Conservation (phyloP, 495 filamentous ascomycete species). For the Trypethelium eluteriae region DNA sequence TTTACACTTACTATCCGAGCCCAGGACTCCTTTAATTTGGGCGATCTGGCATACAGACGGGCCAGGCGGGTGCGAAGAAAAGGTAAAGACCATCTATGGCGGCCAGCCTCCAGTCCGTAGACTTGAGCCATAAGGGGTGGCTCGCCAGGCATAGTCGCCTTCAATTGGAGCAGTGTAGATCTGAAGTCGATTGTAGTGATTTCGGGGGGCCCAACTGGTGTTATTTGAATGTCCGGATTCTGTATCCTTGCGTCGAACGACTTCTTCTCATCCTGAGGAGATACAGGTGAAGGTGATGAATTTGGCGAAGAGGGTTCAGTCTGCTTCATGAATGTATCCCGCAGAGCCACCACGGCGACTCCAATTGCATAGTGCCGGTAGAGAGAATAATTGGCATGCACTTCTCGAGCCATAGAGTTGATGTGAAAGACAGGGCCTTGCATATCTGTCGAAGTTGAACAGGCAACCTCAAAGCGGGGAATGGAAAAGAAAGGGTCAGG, state of each 20-base stretch:
- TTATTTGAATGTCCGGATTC: background rate
- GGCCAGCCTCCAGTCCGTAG: slow-evolving; percentile 69
- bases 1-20: slow-evolving; percentile 77
- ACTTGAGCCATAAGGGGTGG: slow-evolving; percentile 86
- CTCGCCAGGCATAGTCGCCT: slow-evolving; percentile 76
- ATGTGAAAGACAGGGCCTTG: slow-evolving; percentile 83
- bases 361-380: slow-evolving; percentile 90
- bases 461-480: slow-evolving; percentile 76
- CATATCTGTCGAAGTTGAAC: slow-evolving; percentile 75
- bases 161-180: slow-evolving; percentile 72
- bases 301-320: slow-evolving; percentile 20
- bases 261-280: background rate
- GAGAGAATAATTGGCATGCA: slow-evolving; percentile 83
- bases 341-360: slow-evolving; percentile 68
- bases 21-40: slow-evolving; percentile 74
- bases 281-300: background rate
- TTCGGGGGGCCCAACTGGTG: slow-evolving; percentile 41
- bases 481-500: slow-evolving; percentile 77
- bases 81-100: slow-evolving; percentile 76
- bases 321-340: slow-evolving; percentile 55
- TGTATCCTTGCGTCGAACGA: background rate
- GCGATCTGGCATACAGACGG: slow-evolving; percentile 77
- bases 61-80: slow-evolving; percentile 67
- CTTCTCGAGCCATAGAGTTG: slow-evolving; percentile 66
- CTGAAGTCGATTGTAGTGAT: slow-evolving; percentile 75